Evolutionary conservation across 371 early-diverging fungal species (phyloP), one percentile per base, ranked within the genome.

Genomic region (Smittium culicis): DNA sequence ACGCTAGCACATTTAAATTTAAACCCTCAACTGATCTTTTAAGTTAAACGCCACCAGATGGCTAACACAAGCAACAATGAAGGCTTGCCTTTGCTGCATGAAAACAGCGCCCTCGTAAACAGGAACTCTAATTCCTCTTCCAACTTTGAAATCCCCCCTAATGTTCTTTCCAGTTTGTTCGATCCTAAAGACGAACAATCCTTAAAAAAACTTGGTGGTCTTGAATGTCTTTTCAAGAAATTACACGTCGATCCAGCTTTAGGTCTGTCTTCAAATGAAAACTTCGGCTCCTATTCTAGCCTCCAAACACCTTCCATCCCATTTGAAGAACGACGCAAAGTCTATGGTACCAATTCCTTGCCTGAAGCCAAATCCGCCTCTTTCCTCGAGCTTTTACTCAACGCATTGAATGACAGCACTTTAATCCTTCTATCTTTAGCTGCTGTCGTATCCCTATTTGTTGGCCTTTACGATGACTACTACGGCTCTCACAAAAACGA

Each of bases 381-480:
- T 31, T 83, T 90, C 62, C 84, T 85, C 64, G 77, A 84, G 66
- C 79, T 91, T 35, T 84, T 92, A 83, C 80, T 83, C 80, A 83
- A 85, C 62, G 92, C 93, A 2, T 80, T 89, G 55, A 83, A 90
- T 61, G 93, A 93, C 71, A 91, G 89, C 79, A 89, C 87, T 54
- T 72, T 92, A 72, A 74, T 92, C 25, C 74, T 93, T 34, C 75
- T 93, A 61, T 82, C 86, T 25, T 73, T 88, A 62, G 92, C 95
- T 28, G 88, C 96, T 35, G 67, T 89, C 11, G 84, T 93, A 25
- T 90, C 93, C 8, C 79, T 94, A 20, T 88, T 79, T n/a, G 81
- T 92, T 11, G 96, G 96, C 28, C 66, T 96, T 33, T 94, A 91
- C 71, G 88, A 93, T 73, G 90, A 90, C 69, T 77, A 79, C 69